Base-by-base conservation (phyloP, 208 protist species). In the Trypanosoma theileri region DNA sequence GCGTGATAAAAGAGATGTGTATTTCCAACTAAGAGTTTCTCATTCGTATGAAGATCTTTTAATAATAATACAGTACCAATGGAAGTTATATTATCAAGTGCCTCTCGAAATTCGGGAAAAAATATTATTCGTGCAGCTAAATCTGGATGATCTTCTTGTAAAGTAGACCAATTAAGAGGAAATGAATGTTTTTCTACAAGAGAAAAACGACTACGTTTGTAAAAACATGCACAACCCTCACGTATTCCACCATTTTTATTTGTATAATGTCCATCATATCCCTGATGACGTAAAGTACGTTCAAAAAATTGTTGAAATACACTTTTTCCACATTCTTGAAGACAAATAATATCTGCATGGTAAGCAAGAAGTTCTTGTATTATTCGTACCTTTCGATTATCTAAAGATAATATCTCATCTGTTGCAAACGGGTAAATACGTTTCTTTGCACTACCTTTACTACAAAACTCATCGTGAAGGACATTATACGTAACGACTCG, bases 1-100 rank as follows among this genome's bases (percentile, higher is more conserved):
- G 93, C 84, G 66, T 96, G 93, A 74, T 87, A 97, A 71, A 95
- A 97, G 42, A 97, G 80, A 71, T 97, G 93, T 21, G 93, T 97
- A 78, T 95, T 97, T 48, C 83, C 91, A 19, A 95, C 66, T 1
- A 97, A 73, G 4, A 97, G 11, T 48, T 85, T 69, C 56, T 77
- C 67, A 1, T 77, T 70, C 14, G 79, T 89, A 0, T 48, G 52
- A 17, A 21, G 16, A 58, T 94, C 86, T 8, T 54, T 64, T 56
- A 94, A 75, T 19, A 82, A 12, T 21, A 84, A n/a, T 6, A 77
- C 31, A 11, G 70, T 69, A 10, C 67, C 81, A 58, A 92, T 85
- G 8, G 86, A 80, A 10, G 89, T 91, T 52, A 94, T 59, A 22
- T 85, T 64, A 3, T 69, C 54, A 7, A 94, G 71, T n/a, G 86